Evolutionary conservation across 352 stramenopile species (phyloP).

Genomic region (Globisporangium camurandrum): DNA sequence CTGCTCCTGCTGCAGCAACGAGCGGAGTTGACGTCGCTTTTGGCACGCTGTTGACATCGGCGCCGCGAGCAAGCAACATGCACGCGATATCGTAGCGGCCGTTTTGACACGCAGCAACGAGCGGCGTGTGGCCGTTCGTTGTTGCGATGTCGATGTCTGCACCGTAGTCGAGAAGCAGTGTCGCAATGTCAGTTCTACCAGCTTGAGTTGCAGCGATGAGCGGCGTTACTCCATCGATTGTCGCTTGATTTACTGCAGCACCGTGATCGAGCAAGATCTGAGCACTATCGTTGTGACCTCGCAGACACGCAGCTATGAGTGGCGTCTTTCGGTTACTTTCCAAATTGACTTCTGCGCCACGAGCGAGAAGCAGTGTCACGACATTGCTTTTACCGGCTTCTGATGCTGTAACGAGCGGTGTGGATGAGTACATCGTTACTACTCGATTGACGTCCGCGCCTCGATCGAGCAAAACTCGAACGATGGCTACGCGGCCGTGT

Average conservation of each 20-base stretch:
- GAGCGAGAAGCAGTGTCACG: neutral
- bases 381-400: neutral
- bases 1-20: too few species aligned
- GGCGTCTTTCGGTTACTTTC: too few species aligned
- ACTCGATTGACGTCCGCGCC: neutral
- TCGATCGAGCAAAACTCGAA: neutral
- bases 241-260: too few species aligned
- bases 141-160: neutral
- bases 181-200: neutral
- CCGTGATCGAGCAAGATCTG: too few species aligned
- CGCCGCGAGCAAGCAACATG: neutral
- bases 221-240: too few species aligned
- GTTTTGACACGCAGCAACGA: neutral
- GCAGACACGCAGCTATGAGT: too few species aligned
- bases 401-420: neutral
- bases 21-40: too few species aligned
- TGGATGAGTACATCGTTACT: neutral
- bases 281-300: too few species aligned
- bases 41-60: too few species aligned
- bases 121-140: neutral
- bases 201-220: neutral
- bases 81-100: neutral
- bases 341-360: neutral
- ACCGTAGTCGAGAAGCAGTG: neutral
- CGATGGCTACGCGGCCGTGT: neutral